These are phyloP conservation scores for Fusarium tuaranense DNA, from an alignment of 2,329 filamentous ascomycete species.

Conservation along the genomic window DNA sequence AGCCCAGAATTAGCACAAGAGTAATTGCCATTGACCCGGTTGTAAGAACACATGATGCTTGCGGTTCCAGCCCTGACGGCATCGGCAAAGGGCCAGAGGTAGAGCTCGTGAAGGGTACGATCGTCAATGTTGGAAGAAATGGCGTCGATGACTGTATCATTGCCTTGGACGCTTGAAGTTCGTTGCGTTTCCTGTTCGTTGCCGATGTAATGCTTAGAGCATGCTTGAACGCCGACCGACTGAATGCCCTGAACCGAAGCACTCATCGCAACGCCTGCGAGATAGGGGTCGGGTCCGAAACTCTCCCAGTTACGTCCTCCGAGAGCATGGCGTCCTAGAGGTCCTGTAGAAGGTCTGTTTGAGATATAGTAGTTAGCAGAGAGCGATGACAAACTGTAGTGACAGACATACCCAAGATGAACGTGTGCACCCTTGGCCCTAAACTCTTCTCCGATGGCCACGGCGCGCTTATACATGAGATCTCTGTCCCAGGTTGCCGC, in stretches of 20 bases:
- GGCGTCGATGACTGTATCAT: neutral
- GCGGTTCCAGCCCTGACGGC: neutral
- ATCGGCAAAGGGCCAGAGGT: neutral
- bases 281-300: neutral
- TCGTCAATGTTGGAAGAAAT: constrained; percentile 41
- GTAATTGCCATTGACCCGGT: neutral
- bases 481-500: too few species aligned
- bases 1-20: neutral
- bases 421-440: neutral
- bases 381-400: neutral
- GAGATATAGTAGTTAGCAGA: neutral
- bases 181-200: neutral
- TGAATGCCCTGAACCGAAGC: neutral
- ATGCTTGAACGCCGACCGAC: neutral
- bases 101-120: constrained; percentile 39
- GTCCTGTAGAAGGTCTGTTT: neutral
- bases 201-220: neutral
- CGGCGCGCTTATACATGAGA: too few species aligned
- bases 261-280: neutral
- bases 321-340: neutral
- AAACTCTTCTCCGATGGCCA: neutral
- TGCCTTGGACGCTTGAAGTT: neutral
- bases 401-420: neutral
- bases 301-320: neutral
- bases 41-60: neutral